A percentile compares a stretch with the other conserved stretches of the same genome.
Conservation (phyloP, 805 yeast genomes). For the Schwanniomyces pseudopolymorphus region DNA sequence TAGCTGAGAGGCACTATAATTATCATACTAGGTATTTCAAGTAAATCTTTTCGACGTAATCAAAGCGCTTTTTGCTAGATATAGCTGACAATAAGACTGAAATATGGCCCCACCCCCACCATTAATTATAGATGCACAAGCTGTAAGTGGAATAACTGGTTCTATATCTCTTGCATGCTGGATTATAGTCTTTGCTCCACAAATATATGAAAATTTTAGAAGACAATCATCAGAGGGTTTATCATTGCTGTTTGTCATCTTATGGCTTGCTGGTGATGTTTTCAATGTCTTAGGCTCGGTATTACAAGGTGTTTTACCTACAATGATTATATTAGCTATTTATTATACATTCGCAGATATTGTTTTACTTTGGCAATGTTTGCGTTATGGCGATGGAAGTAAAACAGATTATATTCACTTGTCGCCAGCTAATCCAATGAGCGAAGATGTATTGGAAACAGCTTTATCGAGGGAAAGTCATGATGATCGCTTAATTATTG, state of each 20-base stretch:
- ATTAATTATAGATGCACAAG: conserved; percentile 62
- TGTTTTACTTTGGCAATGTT: conserved; percentile 78
- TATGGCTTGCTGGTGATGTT: conserved; percentile 93
- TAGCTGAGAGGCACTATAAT: background rate
- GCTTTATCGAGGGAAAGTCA: conserved; percentile 47
- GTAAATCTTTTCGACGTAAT: background rate
- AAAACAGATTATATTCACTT: conserved; percentile 72
- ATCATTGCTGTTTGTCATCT: conserved; percentile 77
- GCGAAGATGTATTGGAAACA: conserved; percentile 65
- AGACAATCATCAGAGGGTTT: conserved; percentile 89
- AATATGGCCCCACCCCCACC: conserved; percentile 64
- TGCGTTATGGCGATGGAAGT: conserved; percentile 68
- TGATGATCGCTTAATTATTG: conserved; percentile 12
- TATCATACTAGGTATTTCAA: background rate
- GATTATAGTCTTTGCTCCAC: conserved; percentile 97
- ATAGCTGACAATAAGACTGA: background rate
- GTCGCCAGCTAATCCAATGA: conserved; percentile 85
- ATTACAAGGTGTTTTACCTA: conserved; percentile 86
- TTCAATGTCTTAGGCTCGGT: conserved; percentile 92
- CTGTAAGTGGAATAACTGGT: conserved; percentile 75
- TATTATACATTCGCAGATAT: conserved; percentile 92
- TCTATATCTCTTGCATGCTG: conserved; percentile 95
- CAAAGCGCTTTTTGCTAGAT: background rate
- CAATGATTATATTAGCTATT: conserved; percentile 89
- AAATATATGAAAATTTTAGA: conserved; percentile 85